A percentile compares a stretch with the other conserved stretches of the same genome.
phyloP scores from a whole-genome alignment of 176 grass and related monocot genomes.

The Carex cristatella region DNA sequence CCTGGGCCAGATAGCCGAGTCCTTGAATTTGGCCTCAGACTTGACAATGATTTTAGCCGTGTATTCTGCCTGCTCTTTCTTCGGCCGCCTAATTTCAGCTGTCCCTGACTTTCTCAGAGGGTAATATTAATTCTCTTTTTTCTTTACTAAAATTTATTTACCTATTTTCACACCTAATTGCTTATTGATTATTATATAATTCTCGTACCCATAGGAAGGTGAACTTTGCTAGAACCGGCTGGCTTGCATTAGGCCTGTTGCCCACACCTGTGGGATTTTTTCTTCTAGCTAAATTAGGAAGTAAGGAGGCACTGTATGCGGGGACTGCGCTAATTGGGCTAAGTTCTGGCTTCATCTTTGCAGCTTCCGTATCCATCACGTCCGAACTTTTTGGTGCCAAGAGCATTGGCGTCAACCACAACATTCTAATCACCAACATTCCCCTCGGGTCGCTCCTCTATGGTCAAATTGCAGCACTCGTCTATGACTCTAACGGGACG shows the following conservation, averaged over 20 bases:
- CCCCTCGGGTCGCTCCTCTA: conserved; percentile 84
- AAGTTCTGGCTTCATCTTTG: conserved; percentile 89
- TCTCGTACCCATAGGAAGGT: conserved; percentile 53
- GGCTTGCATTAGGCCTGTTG: conserved; percentile 53
- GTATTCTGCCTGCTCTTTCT: conserved; percentile 91
- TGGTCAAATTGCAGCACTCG: conserved; percentile 64
- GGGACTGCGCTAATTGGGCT: conserved; percentile 69
- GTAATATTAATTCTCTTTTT: conserved; percentile 18
- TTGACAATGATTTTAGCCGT: conserved; percentile 63
- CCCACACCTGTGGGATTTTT: conserved; percentile 78
- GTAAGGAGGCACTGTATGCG: conserved; percentile 31
- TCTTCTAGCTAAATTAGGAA: conserved; percentile 44
- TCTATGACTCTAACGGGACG: conserved; percentile 64
- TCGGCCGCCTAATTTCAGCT: conserved; percentile 73
- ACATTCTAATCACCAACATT: conserved; percentile 96
- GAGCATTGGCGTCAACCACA: conserved; percentile 81
- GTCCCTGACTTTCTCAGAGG: conserved; percentile 62
- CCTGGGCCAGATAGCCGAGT: conserved; percentile 79
- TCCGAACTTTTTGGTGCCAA: conserved; percentile 86
- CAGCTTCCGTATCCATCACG: conserved; percentile 70
- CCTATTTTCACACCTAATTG: not conserved
- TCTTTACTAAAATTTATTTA: not conserved
- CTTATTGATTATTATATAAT: not conserved
- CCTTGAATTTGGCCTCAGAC: conserved; percentile 46
- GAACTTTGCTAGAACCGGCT: conserved; percentile 69